Evolutionary conservation across 2,329 filamentous ascomycete genomes (phyloP).

Genomic region (Lecanicillium sp.): DNA sequence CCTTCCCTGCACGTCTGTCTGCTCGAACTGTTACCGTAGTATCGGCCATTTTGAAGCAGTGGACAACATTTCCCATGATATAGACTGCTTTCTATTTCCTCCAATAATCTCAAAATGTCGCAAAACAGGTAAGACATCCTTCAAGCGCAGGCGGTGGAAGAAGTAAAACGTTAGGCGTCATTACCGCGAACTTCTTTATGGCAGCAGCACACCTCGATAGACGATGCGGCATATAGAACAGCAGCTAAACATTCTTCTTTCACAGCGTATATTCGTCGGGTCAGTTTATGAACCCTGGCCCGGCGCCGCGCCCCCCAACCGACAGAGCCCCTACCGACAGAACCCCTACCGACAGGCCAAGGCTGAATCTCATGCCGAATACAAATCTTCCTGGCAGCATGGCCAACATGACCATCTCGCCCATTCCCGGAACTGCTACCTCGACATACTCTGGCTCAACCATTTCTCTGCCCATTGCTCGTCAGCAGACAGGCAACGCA

Average conservation of each 20-base stretch:
- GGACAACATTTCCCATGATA: too few relatives aligned
- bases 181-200: too few relatives aligned
- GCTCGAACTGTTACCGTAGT: too few relatives aligned
- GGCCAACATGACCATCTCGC: constrained; percentile 68
- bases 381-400: constrained; percentile 70
- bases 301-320: constrained; percentile 85
- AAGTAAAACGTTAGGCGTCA: too few relatives aligned
- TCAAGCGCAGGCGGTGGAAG: too few relatives aligned
- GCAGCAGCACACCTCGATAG: too few relatives aligned
- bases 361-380: constrained; percentile 70
- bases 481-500: constrained; percentile 51
- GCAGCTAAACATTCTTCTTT: not conserved
- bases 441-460: constrained; percentile 64
- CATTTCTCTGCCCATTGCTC: constrained; percentile 61
- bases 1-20: too few relatives aligned
- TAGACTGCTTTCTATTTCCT: not conserved
- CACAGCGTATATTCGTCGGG: constrained; percentile 48
- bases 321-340: too few relatives aligned
- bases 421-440: constrained; percentile 56
- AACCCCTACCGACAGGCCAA: constrained; percentile 67
- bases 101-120: constrained; percentile 7
- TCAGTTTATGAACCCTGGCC: constrained; percentile 94
- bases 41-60: too few relatives aligned
- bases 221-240: too few relatives aligned
- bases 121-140: constrained; percentile 10